Base-by-base conservation (phyloP, 139 green algal genomes). In the Ulvella scutata region DNA sequence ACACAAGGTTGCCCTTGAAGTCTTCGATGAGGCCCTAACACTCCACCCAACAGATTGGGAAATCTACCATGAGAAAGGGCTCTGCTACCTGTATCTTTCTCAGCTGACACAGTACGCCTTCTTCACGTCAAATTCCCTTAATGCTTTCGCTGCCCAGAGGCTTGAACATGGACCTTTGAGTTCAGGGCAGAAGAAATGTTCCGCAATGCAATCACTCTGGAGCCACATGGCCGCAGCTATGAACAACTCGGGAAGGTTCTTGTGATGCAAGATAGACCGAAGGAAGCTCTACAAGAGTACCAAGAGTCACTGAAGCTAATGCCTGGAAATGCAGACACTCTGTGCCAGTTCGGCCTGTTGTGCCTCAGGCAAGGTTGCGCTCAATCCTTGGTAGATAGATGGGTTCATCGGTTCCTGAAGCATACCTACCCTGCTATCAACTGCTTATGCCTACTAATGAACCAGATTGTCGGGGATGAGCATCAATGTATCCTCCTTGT, bases 51-150 rank as follows among this genome's bases (percentile, higher is more conserved):
- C 83, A 3, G 88, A 94, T 78, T 92, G 88, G 88, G 89, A 94
- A 40, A 85, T 90, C n/a, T 88, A 84, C 87, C 83, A 90, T 82
- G 87, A 87, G 78, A 89, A 88, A 73, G 89, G 89, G 26, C 72
- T 89, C 35, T 90, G 84, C 75, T 79, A 87, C 67, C 82, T 87
- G 82, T 85, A 92, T 62, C 77, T 88, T 28, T 67, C 51, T 23
- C 51, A 67, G 51, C 51, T 67, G 51, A n/a, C 51, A 23, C 51
- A 67, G 51, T 67, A 26, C 20, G 51, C n/a, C n/a, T n/a, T n/a
- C 9, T 67, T 26, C 51, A 23, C n/a, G 33, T 23, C 17, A 59
- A 59, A 13, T 59, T 59, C 17, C 13, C 13, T 17, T 26, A n/a
- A n/a, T n/a, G n/a, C n/a, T n/a, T n/a, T n/a, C 40, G 17, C 40